phyloP scores from a whole-genome alignment of 768 basidiomycete genomes.

The Lyophyllum atratum region DNA sequence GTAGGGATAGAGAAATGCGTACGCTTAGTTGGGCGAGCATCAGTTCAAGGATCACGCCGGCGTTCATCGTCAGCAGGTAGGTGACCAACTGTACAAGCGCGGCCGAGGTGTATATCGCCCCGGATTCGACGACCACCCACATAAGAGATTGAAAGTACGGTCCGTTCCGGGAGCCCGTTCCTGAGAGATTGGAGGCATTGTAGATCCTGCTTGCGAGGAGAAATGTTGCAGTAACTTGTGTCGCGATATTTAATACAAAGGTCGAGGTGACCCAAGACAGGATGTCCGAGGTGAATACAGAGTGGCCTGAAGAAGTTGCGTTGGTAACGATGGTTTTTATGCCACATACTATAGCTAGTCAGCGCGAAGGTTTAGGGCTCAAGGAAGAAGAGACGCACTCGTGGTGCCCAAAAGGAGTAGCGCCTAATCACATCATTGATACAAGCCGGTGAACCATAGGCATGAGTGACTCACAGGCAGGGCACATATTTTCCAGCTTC shows the following conservation, averaged over 20 bases:
- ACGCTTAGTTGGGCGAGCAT: slow-evolving; percentile 28
- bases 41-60: slow-evolving; percentile 28
- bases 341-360: slow-evolving; percentile 18
- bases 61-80: slow-evolving; percentile 27
- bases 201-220: slow-evolving; percentile 26
- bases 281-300: slow-evolving; percentile 27
- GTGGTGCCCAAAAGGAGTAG: slow-evolving; percentile 24
- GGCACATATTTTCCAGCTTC: slow-evolving; percentile 20
- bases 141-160: slow-evolving; percentile 20
- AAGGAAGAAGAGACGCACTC: slow-evolving; percentile 7
- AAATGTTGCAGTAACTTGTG: slow-evolving; percentile 25
- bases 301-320: slow-evolving; percentile 15
- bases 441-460: background rate
- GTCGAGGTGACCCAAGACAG: slow-evolving; percentile 27
- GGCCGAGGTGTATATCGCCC: slow-evolving; percentile 26
- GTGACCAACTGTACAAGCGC: slow-evolving; percentile 27
- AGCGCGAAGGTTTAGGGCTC: background rate
- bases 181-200: slow-evolving; percentile 15
- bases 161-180: slow-evolving; percentile 8
- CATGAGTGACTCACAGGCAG: slow-evolving; percentile 19
- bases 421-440: slow-evolving; percentile 10
- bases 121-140: slow-evolving; percentile 26
- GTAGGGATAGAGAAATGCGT: background rate
- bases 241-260: slow-evolving; percentile 28
- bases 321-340: slow-evolving; percentile 27